These are phyloP conservation scores for Ambispora gerdemannii DNA, from an alignment of 192 early-diverging fungal genomes.

Conservation along the genomic window DNA sequence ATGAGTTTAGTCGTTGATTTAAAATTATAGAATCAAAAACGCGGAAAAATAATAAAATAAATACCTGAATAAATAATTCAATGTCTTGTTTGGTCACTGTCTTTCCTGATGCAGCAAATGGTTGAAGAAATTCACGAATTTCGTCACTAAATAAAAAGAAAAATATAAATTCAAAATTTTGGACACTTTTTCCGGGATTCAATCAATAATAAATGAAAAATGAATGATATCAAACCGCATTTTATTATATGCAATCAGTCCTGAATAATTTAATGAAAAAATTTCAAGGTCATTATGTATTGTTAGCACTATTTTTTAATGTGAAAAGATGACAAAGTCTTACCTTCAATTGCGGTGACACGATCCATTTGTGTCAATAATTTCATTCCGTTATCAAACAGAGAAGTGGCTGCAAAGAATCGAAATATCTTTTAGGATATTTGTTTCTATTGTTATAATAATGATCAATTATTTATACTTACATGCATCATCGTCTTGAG, in stretches of 20 bases:
- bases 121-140: constrained; percentile 63
- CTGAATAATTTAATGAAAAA: background rate
- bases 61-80: constrained; percentile 67
- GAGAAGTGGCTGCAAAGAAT: constrained; percentile 51
- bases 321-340: background rate
- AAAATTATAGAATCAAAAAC: no score
- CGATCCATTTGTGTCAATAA: constrained; percentile 69
- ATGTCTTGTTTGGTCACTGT: constrained; percentile 75
- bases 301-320: background rate
- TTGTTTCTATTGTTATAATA: no score
- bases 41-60: no score
- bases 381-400: constrained; percentile 77
- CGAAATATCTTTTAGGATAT: background rate
- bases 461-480: no score
- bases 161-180: background rate
- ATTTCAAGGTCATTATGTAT: background rate
- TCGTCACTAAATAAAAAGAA: constrained; percentile 36
- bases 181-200: no score
- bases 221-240: constrained; percentile 40
- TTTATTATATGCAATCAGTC: constrained; percentile 65
- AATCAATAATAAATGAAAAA: background rate
- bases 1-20: no score
- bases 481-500: constrained; percentile 68
- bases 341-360: constrained; percentile 68
- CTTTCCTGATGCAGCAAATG: constrained; percentile 71